Conservation (phyloP, 2,329 filamentous ascomycete genomes). For the Alternaria gaisen region DNA sequence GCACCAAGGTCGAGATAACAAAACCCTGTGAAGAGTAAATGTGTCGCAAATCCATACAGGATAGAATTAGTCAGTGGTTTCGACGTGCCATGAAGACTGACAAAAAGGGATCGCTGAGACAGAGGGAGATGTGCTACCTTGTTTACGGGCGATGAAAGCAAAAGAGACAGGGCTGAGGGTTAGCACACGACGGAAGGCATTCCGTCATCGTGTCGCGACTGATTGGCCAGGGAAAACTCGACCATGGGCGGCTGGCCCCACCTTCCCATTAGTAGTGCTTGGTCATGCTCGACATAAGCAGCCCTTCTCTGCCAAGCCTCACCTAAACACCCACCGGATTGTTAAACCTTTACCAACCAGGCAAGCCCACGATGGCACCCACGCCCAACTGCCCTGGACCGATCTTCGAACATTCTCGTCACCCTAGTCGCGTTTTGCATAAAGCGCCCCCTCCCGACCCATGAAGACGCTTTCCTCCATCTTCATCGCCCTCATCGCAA, state of each 20-base stretch:
- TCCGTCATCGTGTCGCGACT: background rate
- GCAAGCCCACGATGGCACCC: constrained; percentile 28
- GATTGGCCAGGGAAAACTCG: constrained; percentile 16
- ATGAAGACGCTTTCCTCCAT: constrained; percentile 54
- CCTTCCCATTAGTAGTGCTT: constrained; percentile 25
- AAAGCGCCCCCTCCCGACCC: constrained; percentile 41
- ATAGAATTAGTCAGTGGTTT: background rate
- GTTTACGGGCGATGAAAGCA: background rate
- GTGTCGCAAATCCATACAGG: background rate
- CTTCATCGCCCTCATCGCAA: constrained; percentile 54
- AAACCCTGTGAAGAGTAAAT: no score
- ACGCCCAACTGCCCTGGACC: constrained; percentile 20
- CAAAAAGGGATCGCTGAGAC: background rate
- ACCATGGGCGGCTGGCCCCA: constrained; percentile 2
- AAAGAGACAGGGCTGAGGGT: background rate
- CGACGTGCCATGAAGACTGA: background rate
- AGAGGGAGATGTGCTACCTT: no score
- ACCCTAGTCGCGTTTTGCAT: constrained; percentile 33
- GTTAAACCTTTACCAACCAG: constrained; percentile 43
- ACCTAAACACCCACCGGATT: constrained; percentile 23
- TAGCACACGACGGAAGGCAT: background rate
- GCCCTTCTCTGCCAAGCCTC: constrained; percentile 16
- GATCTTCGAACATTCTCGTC: constrained; percentile 46
- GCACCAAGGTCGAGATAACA: constrained; percentile 23
- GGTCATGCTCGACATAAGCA: constrained; percentile 34